These are phyloP conservation scores for Jasminum sambac DNA, from an alignment of 257 asterid species.

Conservation along the genomic window DNA sequence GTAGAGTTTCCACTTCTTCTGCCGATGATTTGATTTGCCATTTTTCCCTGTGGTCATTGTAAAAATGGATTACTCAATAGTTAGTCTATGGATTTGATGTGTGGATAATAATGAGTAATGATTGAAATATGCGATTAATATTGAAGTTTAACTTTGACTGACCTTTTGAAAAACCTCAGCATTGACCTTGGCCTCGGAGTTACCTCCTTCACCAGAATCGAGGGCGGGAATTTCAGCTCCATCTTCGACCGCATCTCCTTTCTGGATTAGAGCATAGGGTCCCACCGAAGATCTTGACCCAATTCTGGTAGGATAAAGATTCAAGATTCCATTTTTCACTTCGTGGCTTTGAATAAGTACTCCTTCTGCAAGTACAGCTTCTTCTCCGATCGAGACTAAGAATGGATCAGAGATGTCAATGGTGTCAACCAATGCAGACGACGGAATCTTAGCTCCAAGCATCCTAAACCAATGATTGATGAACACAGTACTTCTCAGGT, in stretches of 20 bases:
- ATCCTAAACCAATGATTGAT: slow-evolving; percentile 62
- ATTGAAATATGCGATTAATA: too few species aligned
- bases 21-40: slow-evolving; percentile 17
- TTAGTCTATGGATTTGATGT: slow-evolving; percentile 6
- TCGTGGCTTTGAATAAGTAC: slow-evolving; percentile 66
- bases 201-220: slow-evolving; percentile 30
- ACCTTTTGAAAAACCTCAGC: slow-evolving; percentile 34
- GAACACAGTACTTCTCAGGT: slow-evolving; percentile 71
- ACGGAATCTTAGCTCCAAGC: slow-evolving; percentile 58
- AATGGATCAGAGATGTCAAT: slow-evolving; percentile 65
- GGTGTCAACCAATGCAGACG: slow-evolving; percentile 56
- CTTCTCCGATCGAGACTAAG: slow-evolving; percentile 61
- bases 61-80: slow-evolving; percentile 11
- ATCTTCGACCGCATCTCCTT: slow-evolving; percentile 45
- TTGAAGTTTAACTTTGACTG: slow-evolving; percentile 13
- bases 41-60: slow-evolving; percentile 35
- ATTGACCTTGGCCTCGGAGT: slow-evolving; percentile 19
- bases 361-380: slow-evolving; percentile 64
- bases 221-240: slow-evolving; percentile 48
- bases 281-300: slow-evolving; percentile 57
- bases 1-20: slow-evolving; percentile 21
- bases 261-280: slow-evolving; percentile 58
- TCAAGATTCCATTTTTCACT: slow-evolving; percentile 57
- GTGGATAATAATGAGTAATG: too few species aligned
- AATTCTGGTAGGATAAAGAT: slow-evolving; percentile 44